Conservation (phyloP, 352 stramenopile genomes). For the Albugo laibachii region DNA sequence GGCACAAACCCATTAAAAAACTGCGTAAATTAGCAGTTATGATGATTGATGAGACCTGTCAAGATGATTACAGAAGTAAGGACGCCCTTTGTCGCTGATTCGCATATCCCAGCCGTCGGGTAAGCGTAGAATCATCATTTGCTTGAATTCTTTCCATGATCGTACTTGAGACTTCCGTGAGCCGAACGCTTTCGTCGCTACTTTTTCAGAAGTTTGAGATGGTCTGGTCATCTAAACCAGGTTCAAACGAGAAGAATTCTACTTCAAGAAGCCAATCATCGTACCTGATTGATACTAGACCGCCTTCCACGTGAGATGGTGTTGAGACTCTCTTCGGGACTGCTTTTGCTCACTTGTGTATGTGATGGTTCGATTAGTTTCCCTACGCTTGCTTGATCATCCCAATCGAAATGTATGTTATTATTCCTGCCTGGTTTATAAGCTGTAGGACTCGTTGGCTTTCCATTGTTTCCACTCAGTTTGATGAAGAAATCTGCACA, state of each 20-base stretch:
- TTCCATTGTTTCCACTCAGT: constrained; percentile 16
- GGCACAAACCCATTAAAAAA: background rate
- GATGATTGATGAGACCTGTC: constrained; percentile 22
- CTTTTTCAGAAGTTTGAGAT: constrained; percentile 3
- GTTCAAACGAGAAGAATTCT: background rate
- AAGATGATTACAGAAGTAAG: constrained; percentile 68
- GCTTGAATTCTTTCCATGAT: constrained; percentile 62
- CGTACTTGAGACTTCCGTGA: constrained; percentile 12
- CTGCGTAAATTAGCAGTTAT: background rate
- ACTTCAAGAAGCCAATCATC: background rate
- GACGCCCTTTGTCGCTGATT: constrained; percentile 57
- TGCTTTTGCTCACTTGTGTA: background rate
- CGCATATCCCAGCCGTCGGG: constrained; percentile 63
- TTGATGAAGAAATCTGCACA: constrained; percentile 56
- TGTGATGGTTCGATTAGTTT: background rate
- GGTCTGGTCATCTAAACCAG: background rate
- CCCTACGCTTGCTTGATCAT: background rate
- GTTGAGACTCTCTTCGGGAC: background rate
- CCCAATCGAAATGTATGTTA: background rate
- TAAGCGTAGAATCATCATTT: constrained; percentile 39
- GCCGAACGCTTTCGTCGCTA: constrained; percentile 10
- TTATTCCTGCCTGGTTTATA: background rate
- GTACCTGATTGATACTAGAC: background rate
- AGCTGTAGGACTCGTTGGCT: background rate
- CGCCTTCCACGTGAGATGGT: background rate